Evolutionary conservation across 2,329 filamentous ascomycete species (phyloP), one percentile per base, ranked within the genome.

Genomic region (Cercospora beticola): DNA sequence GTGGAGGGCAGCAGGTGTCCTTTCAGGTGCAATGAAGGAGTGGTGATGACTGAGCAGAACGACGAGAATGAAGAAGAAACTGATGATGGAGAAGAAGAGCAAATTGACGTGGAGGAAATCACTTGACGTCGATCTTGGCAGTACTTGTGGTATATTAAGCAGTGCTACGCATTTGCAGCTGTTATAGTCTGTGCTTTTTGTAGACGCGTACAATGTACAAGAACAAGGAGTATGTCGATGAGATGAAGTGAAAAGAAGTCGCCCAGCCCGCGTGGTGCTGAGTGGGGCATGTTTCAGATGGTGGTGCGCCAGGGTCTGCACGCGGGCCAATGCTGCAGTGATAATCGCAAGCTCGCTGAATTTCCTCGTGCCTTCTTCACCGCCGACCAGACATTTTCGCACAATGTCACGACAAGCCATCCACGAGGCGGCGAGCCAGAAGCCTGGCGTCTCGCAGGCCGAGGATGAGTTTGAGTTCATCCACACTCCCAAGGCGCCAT

Each of bases 401-500:
- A 59, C 30, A 33, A 59, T 59, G 56, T 59, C 56, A 23, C 56
- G 56, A 31, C 56, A 59, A 59, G 56, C 56, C 56, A 59, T 59
- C 31, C 28, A 59, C 56, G 56, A 59, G 56, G 56, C 56, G 56
- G 56, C 56, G 16, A 59, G 56, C 56, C 56, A 59, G 56, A 59
- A 59, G 56, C 56, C 56, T 16, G 72, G 72, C 43, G 61, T 65
- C 6, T 74, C 74, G 64, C 69, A 73, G 62, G 81, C 82, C 52
- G 85, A 86, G 78, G 83, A 85, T 74, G 82, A 81, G 28, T 90
- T 91, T 78, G 88, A 91, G 80, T 92, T 90, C 79, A 86, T 90
- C 72, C 83, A 88, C 75, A 90, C 88, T 75, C 88, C 88, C 69
- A 81, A 85, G 72, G 57, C 57, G 21, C 87, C 86, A 72, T 81